Evolutionary conservation across 208 protist species (phyloP).

Genomic region (Trypanosoma boissoni): DNA sequence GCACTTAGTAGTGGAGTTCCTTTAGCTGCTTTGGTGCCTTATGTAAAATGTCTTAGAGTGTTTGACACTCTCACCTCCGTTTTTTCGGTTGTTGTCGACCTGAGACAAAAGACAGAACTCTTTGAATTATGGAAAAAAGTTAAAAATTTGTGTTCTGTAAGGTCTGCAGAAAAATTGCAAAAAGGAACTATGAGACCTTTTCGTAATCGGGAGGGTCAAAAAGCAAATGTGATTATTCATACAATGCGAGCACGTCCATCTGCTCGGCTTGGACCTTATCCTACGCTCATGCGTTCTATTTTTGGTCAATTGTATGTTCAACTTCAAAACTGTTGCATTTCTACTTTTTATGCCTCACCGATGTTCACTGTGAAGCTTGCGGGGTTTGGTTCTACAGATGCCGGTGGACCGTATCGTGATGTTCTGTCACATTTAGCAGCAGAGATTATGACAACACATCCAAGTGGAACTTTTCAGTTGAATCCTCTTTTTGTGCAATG

Average conservation of each 20-base stretch:
- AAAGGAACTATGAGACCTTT: constrained; percentile 80
- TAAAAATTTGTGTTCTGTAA: constrained; percentile 69
- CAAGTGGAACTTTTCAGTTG: constrained; percentile 70
- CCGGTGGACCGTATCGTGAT: constrained; percentile 90
- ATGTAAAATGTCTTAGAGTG: constrained; percentile 57
- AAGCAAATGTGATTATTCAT: constrained; percentile 81
- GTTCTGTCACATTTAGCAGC: constrained; percentile 83
- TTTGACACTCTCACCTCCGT: constrained; percentile 70
- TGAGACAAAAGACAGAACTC: constrained; percentile 66
- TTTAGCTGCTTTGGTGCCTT: constrained; percentile 57
- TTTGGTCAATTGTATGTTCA: constrained; percentile 89
- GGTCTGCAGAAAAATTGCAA: constrained; percentile 76
- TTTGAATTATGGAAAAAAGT: constrained; percentile 80
- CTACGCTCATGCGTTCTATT: constrained; percentile 74
- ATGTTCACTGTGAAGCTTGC: constrained; percentile 89
- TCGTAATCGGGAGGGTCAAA: constrained; percentile 53
- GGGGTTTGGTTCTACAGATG: constrained; percentile 88
- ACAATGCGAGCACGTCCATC: constrained; percentile 77
- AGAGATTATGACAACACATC: constrained; percentile 88
- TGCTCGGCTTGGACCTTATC: constrained; percentile 47
- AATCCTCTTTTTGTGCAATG: constrained; percentile 88
- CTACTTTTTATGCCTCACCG: constrained; percentile 80
- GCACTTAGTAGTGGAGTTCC: constrained; percentile 53
- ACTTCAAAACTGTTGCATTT: constrained; percentile 54
- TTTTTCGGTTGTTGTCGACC: constrained; percentile 77